These are phyloP conservation scores for Pythium folliculosum DNA, from an alignment of 352 stramenopile species.

Conservation along the genomic window DNA sequence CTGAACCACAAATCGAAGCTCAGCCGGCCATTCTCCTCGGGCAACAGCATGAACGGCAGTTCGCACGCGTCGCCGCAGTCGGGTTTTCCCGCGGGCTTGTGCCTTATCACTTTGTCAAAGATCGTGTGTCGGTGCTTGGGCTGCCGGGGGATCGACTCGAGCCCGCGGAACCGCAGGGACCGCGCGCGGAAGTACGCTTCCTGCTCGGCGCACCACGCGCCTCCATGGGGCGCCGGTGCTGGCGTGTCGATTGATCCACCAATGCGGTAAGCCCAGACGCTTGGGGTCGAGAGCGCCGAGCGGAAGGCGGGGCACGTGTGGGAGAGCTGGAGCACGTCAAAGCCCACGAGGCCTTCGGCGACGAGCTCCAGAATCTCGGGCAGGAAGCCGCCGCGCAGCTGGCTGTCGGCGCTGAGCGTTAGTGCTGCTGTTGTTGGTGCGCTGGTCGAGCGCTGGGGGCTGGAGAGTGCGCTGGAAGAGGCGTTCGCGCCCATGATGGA, in stretches of 20 bases:
- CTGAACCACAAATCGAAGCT: constrained; percentile 26
- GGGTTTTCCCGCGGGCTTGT: background rate
- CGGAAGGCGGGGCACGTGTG: constrained; percentile 13
- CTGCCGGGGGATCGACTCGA: background rate
- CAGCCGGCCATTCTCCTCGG: constrained; percentile 9
- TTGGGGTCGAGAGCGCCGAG: background rate
- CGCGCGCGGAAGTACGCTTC: constrained; percentile 1
- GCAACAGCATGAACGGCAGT: constrained; percentile 17
- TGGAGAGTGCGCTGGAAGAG: background rate
- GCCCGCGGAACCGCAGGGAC: constrained; percentile 15
- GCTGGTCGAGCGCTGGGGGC: background rate
- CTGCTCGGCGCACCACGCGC: constrained; percentile 15
- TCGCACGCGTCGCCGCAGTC: constrained; percentile 13
- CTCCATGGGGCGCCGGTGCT: too few species aligned
- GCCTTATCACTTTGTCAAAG: background rate
- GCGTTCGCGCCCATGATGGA: background rate
- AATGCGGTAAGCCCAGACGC: constrained; percentile 8
- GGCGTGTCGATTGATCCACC: background rate
- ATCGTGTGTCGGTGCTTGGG: background rate
- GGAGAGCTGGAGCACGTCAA: constrained; percentile 21
- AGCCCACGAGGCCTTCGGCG: constrained; percentile 18
- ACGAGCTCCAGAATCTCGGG: constrained; percentile 22
- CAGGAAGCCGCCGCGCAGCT: constrained; percentile 3
- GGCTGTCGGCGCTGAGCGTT: background rate
- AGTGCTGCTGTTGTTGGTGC: background rate